A percentile compares a stretch with the other conserved stretches of the same genome.
Evolutionary conservation across 305 asterid species (phyloP).

Genomic region (Solanum chacoense): DNA sequence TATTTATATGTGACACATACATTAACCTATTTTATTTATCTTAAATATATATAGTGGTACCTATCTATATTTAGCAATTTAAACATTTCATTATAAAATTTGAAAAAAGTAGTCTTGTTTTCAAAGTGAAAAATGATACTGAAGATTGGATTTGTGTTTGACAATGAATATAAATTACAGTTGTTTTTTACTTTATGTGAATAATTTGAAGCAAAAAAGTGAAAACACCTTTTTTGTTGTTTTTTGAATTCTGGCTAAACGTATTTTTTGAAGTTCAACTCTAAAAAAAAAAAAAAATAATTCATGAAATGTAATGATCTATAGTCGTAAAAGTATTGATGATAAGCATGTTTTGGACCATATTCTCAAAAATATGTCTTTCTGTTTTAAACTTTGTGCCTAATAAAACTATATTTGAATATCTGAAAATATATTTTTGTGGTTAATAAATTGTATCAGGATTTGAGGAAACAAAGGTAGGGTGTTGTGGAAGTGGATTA

Average conservation of each 20-base stretch:
- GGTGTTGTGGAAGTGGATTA: conserved; percentile 9
- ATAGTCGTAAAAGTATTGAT: background rate
- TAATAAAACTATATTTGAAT: background rate
- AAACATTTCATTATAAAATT: too few relatives aligned
- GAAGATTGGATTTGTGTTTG: background rate
- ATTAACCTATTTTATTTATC: background rate
- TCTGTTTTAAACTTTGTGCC: too few relatives aligned
- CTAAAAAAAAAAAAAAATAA: too few relatives aligned
- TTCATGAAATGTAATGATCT: too few relatives aligned
- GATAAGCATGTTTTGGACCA: background rate
- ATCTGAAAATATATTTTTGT: background rate
- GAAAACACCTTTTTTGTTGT: background rate
- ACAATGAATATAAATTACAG: too few relatives aligned
- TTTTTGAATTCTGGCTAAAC: too few relatives aligned
- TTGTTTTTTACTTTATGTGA: too few relatives aligned
- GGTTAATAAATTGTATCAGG: background rate
- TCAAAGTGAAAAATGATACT: background rate
- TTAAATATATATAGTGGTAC: background rate
- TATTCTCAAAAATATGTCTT: too few relatives aligned
- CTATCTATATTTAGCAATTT: background rate
- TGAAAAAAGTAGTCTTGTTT: too few relatives aligned
- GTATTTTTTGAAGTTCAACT: too few relatives aligned
- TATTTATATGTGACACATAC: too few relatives aligned
- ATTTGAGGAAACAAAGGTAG: background rate
- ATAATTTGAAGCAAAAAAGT: too few relatives aligned